phyloP scores from a whole-genome alignment of 805 yeast species.

The Komagataella kurtzmanii region DNA sequence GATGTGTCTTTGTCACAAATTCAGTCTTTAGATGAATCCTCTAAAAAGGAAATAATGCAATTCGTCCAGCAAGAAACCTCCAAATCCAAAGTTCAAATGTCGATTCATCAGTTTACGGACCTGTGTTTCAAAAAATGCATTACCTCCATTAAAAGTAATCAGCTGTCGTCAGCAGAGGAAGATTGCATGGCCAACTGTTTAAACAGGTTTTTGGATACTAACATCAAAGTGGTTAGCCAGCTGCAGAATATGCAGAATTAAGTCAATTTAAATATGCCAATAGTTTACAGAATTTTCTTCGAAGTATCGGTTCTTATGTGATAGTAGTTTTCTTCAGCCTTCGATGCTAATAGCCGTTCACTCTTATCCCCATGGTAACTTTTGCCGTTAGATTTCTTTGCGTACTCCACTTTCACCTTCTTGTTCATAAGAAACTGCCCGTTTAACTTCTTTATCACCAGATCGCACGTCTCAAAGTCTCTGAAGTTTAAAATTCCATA shows the following conservation, averaged over 20 bases:
- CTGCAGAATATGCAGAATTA: neutral
- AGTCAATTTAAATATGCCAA: slow-evolving; percentile 7
- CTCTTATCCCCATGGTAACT: slow-evolving; percentile 67
- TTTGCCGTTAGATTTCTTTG: slow-evolving; percentile 43
- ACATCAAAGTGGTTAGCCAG: slow-evolving; percentile 65
- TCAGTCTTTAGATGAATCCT: slow-evolving; percentile 41
- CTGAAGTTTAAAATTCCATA: slow-evolving; percentile 56
- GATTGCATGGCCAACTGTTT: slow-evolving; percentile 70
- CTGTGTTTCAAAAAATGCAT: slow-evolving; percentile 85
- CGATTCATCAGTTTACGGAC: slow-evolving; percentile 82
- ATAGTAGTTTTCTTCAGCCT: slow-evolving; percentile 33
- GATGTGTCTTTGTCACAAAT: slow-evolving; percentile 2
- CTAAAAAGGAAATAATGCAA: slow-evolving; percentile 60
- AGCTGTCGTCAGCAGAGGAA: slow-evolving; percentile 47
- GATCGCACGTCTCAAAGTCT: slow-evolving; percentile 56
- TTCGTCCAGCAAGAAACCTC: slow-evolving; percentile 77
- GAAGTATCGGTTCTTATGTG: neutral
- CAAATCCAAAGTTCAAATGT: slow-evolving; percentile 75
- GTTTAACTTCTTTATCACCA: slow-evolving; percentile 56
- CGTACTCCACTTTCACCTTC: slow-evolving; percentile 50
- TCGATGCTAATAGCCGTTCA: slow-evolving; percentile 59
- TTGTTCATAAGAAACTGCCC: slow-evolving; percentile 58
- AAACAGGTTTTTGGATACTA: slow-evolving; percentile 77
- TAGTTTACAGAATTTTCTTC: neutral
- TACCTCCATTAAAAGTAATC: slow-evolving; percentile 27